These are phyloP conservation scores for Chalciporus chontae DNA, from an alignment of 768 basidiomycete genomes.

Conservation along the genomic window DNA sequence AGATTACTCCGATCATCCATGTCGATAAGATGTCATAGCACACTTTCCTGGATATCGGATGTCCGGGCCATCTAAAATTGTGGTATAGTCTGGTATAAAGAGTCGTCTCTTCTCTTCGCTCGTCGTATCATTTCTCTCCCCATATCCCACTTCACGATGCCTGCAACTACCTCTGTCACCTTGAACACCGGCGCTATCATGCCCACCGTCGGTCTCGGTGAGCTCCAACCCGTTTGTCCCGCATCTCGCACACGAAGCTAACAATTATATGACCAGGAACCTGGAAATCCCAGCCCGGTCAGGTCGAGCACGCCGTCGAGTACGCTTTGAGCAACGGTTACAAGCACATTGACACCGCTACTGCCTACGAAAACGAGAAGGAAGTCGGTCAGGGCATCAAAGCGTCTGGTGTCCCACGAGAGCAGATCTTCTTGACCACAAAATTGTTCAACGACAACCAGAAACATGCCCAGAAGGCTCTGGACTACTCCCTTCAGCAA, in stretches of 20 bases:
- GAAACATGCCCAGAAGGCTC: constrained; percentile 48
- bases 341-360: constrained; percentile 64
- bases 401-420: constrained; percentile 66
- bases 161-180: constrained; percentile 45
- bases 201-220: constrained; percentile 68
- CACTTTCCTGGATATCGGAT: too few relatives aligned
- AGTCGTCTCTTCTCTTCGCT: not conserved
- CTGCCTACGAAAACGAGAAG: constrained; percentile 65
- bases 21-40: too few relatives aligned
- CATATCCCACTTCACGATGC: constrained; percentile 34
- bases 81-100: constrained; percentile 1
- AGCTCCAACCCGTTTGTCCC: not conserved
- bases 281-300: constrained; percentile 68
- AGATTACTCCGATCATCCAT: too few relatives aligned
- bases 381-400: constrained; percentile 79
- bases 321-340: constrained; percentile 71
- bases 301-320: constrained; percentile 68
- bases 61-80: not conserved
- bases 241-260: not conserved
- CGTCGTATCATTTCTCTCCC: not conserved
- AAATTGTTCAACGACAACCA: constrained; percentile 64
- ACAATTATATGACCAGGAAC: constrained; percentile 42
- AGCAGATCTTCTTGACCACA: constrained; percentile 74
- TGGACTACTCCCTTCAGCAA: constrained; percentile 59
- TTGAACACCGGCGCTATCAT: constrained; percentile 77